Evolutionary conservation across 768 basidiomycete genomes (phyloP).

Genomic region (Pholiota conissans): DNA sequence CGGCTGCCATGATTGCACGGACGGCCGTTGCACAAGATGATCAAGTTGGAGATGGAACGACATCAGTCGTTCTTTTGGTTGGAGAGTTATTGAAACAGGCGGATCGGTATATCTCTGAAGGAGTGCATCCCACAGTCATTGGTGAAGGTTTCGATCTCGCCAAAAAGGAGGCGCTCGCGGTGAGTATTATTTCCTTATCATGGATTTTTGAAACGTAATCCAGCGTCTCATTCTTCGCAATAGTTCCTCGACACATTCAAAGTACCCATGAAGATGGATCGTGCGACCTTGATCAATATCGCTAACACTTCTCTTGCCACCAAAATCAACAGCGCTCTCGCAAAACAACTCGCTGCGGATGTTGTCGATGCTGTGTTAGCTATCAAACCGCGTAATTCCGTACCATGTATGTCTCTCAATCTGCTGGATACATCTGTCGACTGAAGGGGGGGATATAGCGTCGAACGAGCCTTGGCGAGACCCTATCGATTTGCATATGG

Average conservation of each 20-base stretch:
- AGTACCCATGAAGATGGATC: constrained; percentile 73
- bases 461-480: constrained; percentile 71
- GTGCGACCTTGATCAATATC: constrained; percentile 89
- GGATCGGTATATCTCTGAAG: constrained; percentile 96
- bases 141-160: constrained; percentile 96
- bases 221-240: background rate
- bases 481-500: constrained; percentile 98
- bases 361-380: constrained; percentile 94
- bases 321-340: constrained; percentile 80
- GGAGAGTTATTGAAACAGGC: constrained; percentile 97
- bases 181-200: constrained; percentile 36
- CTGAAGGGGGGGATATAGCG: constrained; percentile 39
- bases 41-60: constrained; percentile 98
- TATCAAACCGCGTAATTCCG: constrained; percentile 71
- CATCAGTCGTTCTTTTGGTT: constrained; percentile 93
- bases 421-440: background rate
- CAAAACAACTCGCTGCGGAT: constrained; percentile 85
- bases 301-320: constrained; percentile 96
- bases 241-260: constrained; percentile 95
- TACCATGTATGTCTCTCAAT: constrained; percentile 46
- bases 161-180: constrained; percentile 90
- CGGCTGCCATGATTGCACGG: constrained; percentile 97
- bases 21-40: constrained; percentile 99
- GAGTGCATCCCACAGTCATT: constrained; percentile 96
- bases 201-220: constrained; percentile 7